Percentiles rank a stretch among this genome's conserved stretches.
Evolutionary conservation across 305 asterid species (phyloP).

Genomic region (Vinca major): DNA sequence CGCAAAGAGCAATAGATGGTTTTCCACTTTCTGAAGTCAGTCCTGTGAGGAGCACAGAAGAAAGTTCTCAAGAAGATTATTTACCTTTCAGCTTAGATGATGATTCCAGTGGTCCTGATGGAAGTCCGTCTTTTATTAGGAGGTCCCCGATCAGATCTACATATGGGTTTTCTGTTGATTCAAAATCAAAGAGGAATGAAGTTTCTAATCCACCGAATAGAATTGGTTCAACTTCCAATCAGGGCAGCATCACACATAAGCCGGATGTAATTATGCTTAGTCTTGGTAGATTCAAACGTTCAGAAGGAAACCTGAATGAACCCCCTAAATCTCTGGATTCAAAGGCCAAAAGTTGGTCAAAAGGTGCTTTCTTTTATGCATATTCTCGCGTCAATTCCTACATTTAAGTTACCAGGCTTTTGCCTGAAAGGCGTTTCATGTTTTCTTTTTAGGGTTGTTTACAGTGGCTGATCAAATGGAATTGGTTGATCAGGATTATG

Average conservation of each 20-base stretch:
- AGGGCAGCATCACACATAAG: slow-evolving; percentile 23
- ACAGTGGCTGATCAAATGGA: slow-evolving; percentile 58
- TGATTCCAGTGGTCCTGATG: slow-evolving; percentile 48
- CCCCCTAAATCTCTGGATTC: slow-evolving; percentile 36
- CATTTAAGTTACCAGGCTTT: slow-evolving; percentile 14
- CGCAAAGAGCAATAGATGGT: slow-evolving; percentile 35
- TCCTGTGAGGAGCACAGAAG: slow-evolving; percentile 34
- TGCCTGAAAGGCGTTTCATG: background rate
- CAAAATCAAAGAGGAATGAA: slow-evolving; percentile 32
- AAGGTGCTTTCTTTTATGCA: slow-evolving; percentile 36
- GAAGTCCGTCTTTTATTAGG: slow-evolving; percentile 44
- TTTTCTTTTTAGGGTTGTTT: slow-evolving; percentile 21
- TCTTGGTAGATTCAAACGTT: slow-evolving; percentile 33
- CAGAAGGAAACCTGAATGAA: slow-evolving; percentile 48
- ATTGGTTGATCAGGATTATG: slow-evolving; percentile 71
- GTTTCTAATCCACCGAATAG: slow-evolving; percentile 29
- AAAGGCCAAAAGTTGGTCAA: slow-evolving; percentile 26
- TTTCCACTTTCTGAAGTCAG: slow-evolving; percentile 34
- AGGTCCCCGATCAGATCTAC: slow-evolving; percentile 38
- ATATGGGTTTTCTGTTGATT: slow-evolving; percentile 55
- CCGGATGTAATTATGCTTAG: slow-evolving; percentile 26
- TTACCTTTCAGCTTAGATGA: slow-evolving; percentile 72
- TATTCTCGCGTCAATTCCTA: slow-evolving; percentile 7
- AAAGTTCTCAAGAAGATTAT: slow-evolving; percentile 58
- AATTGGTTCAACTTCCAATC: slow-evolving; percentile 25